Evolutionary conservation across 2,329 filamentous ascomycete species (phyloP), one percentile per base, ranked within the genome.

Genomic region (Pseudocercospora musae): DNA sequence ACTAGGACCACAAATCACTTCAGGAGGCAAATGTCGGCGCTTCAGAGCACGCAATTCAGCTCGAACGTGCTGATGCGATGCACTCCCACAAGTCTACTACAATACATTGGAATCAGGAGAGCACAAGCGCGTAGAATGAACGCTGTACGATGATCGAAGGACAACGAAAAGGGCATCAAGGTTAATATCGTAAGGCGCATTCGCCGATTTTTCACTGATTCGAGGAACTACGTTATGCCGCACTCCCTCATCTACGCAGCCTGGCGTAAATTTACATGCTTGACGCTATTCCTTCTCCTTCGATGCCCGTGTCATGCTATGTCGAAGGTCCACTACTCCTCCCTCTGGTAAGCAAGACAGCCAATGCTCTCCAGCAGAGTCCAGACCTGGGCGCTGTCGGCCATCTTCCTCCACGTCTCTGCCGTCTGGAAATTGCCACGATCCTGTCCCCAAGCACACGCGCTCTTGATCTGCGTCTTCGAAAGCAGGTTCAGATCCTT

Each of bases 291-390:
- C 48, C 1, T 31, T 31, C 21, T 13, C 13, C 6, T 46, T 23
- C 18, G 18, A 23, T 23, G 44, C 21, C 3, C 13, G 9, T 25
- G 21, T 29, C 31, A n/a, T 25, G 23, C 23, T 18, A 10, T 40
- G 25, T 33, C 18, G 31, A 18, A 29, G 42, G 20, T 50, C 56
- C 9, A 4, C 33, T 62, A 66, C 8, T 25, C 49, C 21, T 62
- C 58, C 27, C 57, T 33, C 60, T 74, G 69, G 66, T 79, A 79
- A 13, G 68, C 67, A 50, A 79, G 66, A 65, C 77, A 79, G 7
- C 69, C 71, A 53, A 78, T 74, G 15, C 65, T 64, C 53, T 79
- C 75, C 33, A 80, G 72, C 57, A 79, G 62, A 65, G 71, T 72
- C 73, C 74, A 75, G 13, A 75, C 71, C 70, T 78, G 77, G 29